Base-by-base conservation (phyloP, 1,284 basidiomycete genomes). In the Ceratobasidium sp. region DNA sequence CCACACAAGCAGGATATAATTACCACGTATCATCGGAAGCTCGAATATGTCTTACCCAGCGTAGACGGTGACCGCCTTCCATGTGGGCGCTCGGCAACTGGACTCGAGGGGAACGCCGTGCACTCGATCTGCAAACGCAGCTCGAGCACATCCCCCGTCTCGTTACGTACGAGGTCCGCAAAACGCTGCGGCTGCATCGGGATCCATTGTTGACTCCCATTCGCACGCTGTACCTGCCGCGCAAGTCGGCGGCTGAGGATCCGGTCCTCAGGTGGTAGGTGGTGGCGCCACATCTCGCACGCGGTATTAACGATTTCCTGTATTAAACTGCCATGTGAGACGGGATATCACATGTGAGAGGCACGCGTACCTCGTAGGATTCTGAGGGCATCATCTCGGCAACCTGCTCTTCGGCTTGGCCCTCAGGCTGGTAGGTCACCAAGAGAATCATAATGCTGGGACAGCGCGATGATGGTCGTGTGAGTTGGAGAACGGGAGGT, bases 301-400 rank as follows among this genome's bases (percentile, higher is more conserved):
- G 34, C 71, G 22, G 57, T 34, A 15, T 75, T 44, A 22, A 75
- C 32, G 43, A 75, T 46, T 43, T 65, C 61, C 71, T 75, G 32
- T 11, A 19, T 29, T 6, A 29, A 57, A 37, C 22, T n/a, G 17
- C 6, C 19, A 29, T 19, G 3, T 15, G 11, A 49, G 32, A 19
- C 9, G 22, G 22, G 37, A 32, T 49, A 68, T 64, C 61, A 64
- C 61, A 64, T 51, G 71, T 11, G 22, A 11, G n/a, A 13, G 37
- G 29, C 22, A 73, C 25, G 57, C 37, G 7, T 22, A 75, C 71
- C 17, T 75, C 71, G 37, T 65, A 75, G n/a, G 71, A 65, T 37
- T 75, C 61, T 2, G 71, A 75, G 37, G 34, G 49, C 61, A 44
- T 61, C 37, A 75, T 19, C 7, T 64, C 61, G 17, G 22, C 49